These are phyloP conservation scores for Lophiotrema nucula DNA, from an alignment of 495 filamentous ascomycete species.

Conservation along the genomic window DNA sequence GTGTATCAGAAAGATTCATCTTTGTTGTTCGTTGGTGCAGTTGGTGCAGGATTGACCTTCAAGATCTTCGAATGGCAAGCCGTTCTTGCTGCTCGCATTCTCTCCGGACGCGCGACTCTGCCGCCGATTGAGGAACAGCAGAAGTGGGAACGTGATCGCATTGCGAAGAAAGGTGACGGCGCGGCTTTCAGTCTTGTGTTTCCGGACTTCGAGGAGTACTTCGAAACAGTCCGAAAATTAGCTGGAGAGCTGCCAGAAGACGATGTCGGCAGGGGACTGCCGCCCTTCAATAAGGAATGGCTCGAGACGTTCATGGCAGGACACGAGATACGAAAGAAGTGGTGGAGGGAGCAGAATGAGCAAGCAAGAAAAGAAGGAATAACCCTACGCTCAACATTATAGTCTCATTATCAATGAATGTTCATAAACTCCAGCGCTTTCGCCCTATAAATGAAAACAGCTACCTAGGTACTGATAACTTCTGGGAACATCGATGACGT, in stretches of 20 bases:
- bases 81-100: constrained; percentile 54
- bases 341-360: constrained; percentile 15
- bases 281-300: not conserved
- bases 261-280: not conserved
- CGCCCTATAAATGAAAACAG: too few relatives aligned
- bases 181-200: constrained; percentile 1
- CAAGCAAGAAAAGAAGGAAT: not conserved
- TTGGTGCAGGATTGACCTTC: constrained; percentile 58
- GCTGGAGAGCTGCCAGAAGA: constrained; percentile 14
- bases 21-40: constrained; percentile 12
- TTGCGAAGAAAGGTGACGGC: constrained; percentile 36
- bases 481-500: too few relatives aligned
- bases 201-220: constrained; percentile 15
- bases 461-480: too few relatives aligned
- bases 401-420: too few relatives aligned
- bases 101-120: constrained; percentile 47
- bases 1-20: constrained; percentile 10
- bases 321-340: constrained; percentile 4
- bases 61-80: constrained; percentile 63
- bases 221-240: constrained; percentile 7
- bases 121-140: constrained; percentile 42
- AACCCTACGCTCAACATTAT: too few relatives aligned
- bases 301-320: constrained; percentile 6
- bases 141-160: constrained; percentile 44
- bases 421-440: too few relatives aligned